phyloP scores from a whole-genome alignment of 202 grass and related monocot species.

The Brachypodium distachyon region DNA sequence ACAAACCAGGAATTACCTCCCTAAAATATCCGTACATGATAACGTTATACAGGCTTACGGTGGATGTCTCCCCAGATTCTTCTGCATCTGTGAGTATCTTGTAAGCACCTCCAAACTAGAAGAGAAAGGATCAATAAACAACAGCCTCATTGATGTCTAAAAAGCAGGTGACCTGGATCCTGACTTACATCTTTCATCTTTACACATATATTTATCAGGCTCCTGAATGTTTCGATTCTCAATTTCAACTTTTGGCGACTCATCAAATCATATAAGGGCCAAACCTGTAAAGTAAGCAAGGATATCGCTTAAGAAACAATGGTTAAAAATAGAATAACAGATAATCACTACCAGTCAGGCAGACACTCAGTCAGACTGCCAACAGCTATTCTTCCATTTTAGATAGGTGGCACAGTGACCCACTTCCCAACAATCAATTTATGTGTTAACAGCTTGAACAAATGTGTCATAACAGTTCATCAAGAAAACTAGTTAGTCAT shows the following conservation, averaged over 20 bases:
- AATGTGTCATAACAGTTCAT: constrained; percentile 3
- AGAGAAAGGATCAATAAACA: constrained; percentile 33
- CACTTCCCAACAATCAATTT: not conserved
- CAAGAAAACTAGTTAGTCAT: not conserved
- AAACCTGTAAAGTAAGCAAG: constrained; percentile 49
- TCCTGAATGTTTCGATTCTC: constrained; percentile 67
- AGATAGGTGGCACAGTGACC: not conserved
- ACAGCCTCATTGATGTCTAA: constrained; percentile 14
- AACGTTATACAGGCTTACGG: constrained; percentile 75
- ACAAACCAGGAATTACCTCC: constrained; percentile 48
- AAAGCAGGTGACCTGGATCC: constrained; percentile 11
- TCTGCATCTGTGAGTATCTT: constrained; percentile 55
- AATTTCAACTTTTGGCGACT: constrained; percentile 55
- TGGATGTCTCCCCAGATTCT: constrained; percentile 51
- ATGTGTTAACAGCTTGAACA: constrained; percentile 1
- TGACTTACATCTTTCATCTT: constrained; percentile 94
- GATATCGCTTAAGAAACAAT: constrained; percentile 22
- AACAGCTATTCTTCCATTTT: constrained; percentile 14
- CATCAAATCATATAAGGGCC: constrained; percentile 65
- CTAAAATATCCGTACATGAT: constrained; percentile 80
- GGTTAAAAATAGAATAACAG: constrained; percentile 7
- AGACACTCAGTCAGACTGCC: not conserved
- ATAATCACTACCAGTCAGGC: not conserved
- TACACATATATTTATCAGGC: constrained; percentile 65
- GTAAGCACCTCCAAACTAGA: constrained; percentile 90